Percentiles rank a stretch among this genome's conserved stretches.
phyloP scores from a whole-genome alignment of 2,329 filamentous ascomycete genomes.

The Madurella mycetomatis region DNA sequence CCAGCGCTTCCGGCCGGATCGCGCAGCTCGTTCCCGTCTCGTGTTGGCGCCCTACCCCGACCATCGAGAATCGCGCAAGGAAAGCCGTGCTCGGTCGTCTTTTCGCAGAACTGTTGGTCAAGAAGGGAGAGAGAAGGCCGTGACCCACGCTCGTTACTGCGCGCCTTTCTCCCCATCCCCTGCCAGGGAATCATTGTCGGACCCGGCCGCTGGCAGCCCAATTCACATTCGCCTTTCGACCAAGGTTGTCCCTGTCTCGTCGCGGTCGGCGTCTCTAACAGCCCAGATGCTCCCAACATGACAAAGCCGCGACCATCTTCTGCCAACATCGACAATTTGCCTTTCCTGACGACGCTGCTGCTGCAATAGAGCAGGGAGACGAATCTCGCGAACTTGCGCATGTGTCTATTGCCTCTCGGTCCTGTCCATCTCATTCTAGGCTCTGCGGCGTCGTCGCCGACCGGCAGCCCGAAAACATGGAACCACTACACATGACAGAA shows the following conservation, averaged over 20 bases:
- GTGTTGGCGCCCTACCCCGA: background rate
- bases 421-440: slow-evolving; percentile 16
- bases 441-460: slow-evolving; percentile 21
- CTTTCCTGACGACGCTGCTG: slow-evolving; percentile 12
- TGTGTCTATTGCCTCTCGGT: slow-evolving; percentile 7
- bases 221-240: background rate
- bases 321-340: slow-evolving; percentile 21
- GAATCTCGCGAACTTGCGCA: slow-evolving; percentile 4
- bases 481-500: slow-evolving; percentile 60
- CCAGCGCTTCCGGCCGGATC: background rate
- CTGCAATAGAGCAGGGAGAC: slow-evolving; percentile 20
- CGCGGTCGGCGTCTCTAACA: background rate
- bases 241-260: background rate
- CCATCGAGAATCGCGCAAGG: background rate
- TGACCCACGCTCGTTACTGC: background rate
- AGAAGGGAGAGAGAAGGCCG: background rate
- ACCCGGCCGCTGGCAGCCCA: background rate
- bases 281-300: slow-evolving; percentile 33
- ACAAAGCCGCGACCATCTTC: slow-evolving; percentile 27
- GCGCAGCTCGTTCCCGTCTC: background rate
- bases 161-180: background rate
- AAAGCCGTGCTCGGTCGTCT: background rate
- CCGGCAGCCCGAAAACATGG: slow-evolving; percentile 40
- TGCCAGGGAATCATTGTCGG: background rate
- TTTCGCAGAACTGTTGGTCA: background rate